phyloP scores from a whole-genome alignment of 2,329 filamentous ascomycete species.

The Tolypocladium tropicale region DNA sequence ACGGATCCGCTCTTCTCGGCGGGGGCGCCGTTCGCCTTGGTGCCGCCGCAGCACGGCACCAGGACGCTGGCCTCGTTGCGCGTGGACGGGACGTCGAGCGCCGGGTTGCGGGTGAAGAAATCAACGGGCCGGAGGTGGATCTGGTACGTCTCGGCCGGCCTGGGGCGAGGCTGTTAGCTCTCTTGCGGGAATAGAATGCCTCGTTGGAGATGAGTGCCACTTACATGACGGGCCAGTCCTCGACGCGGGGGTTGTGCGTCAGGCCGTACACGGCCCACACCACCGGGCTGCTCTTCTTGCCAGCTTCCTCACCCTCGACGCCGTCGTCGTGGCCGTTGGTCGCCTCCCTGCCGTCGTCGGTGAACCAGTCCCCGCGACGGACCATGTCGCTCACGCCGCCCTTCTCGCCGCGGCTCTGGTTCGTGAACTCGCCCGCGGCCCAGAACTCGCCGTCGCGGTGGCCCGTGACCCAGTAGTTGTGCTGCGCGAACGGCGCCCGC shows the following conservation, averaged over 20 bases:
- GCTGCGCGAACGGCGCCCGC: slow-evolving; percentile 33
- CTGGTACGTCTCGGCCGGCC: slow-evolving; percentile 38
- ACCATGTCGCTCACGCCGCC: slow-evolving; percentile 38
- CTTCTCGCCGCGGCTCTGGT: slow-evolving; percentile 32
- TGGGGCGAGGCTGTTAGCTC: slow-evolving; percentile 8
- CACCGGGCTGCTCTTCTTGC: slow-evolving; percentile 20
- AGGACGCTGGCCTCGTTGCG: slow-evolving; percentile 30
- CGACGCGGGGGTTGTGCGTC: slow-evolving; percentile 36
- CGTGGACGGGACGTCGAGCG: slow-evolving; percentile 30
- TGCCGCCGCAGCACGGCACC: slow-evolving; percentile 21
- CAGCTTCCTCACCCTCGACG: not conserved
- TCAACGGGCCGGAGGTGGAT: slow-evolving; percentile 30
- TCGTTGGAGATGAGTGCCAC: slow-evolving; percentile 10
- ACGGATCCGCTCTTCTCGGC: slow-evolving; percentile 8
- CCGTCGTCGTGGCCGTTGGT: slow-evolving; percentile 6
- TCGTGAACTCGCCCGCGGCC: slow-evolving; percentile 41
- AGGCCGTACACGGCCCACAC: slow-evolving; percentile 39
- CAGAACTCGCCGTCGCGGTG: slow-evolving; percentile 39
- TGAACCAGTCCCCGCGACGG: slow-evolving; percentile 35
- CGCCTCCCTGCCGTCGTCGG: slow-evolving; percentile 11
- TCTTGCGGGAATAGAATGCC: not conserved
- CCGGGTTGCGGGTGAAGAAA: slow-evolving; percentile 36
- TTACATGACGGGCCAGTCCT: slow-evolving; percentile 43
- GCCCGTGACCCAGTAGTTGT: slow-evolving; percentile 39
- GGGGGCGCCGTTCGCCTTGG: slow-evolving; percentile 1